phyloP scores from a whole-genome alignment of 2,329 filamentous ascomycete species.

The Exophiala bonariae region DNA sequence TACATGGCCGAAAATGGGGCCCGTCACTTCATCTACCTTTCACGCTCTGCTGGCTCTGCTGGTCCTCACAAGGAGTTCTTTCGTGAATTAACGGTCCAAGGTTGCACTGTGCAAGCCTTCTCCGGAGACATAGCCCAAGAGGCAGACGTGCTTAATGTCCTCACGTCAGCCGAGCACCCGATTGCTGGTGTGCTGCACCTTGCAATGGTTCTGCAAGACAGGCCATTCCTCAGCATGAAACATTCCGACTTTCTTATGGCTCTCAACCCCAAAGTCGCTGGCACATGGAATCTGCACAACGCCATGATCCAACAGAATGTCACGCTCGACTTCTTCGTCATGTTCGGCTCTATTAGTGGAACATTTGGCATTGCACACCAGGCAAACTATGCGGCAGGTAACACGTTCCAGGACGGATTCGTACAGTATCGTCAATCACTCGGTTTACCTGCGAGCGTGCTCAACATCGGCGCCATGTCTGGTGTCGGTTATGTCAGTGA shows the following conservation, averaged over 20 bases:
- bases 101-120: conserved; percentile 21
- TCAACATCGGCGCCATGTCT: conserved; percentile 30
- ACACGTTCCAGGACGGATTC: conserved; percentile 26
- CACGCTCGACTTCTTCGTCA: conserved; percentile 37
- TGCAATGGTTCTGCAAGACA: conserved; percentile 26
- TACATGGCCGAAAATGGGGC: conserved; percentile 31
- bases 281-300: conserved; percentile 28
- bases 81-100: conserved; percentile 20
- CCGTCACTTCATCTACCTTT: conserved; percentile 32
- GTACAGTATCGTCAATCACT: conserved; percentile 26
- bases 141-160: conserved; percentile 12
- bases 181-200: conserved; percentile 25
- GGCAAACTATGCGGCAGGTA: conserved; percentile 32
- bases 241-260: conserved; percentile 8
- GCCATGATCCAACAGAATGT: no score
- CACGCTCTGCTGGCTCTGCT: conserved; percentile 20
- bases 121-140: conserved; percentile 34
- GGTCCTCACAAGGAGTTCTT: conserved; percentile 9
- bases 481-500: conserved; percentile 29
- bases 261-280: conserved; percentile 21
- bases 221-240: conserved; percentile 21
- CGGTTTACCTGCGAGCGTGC: conserved; percentile 20
- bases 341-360: conserved; percentile 37
- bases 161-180: conserved; percentile 1
- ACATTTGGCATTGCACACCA: conserved; percentile 50